phyloP scores from a whole-genome alignment of 108 stramenopile species.

The Parietichytrium sp. region DNA sequence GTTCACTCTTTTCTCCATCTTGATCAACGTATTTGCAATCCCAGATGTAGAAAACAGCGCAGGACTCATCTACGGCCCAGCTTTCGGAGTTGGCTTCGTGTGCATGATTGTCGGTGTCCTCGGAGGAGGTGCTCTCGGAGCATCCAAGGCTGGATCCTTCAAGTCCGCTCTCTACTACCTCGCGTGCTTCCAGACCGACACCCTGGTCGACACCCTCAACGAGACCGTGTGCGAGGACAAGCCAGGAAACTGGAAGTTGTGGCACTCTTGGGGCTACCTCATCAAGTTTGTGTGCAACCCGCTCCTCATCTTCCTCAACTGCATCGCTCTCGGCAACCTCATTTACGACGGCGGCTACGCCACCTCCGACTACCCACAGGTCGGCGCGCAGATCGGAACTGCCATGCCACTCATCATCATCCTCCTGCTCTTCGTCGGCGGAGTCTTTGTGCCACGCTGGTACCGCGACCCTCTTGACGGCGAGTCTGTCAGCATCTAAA shows the following conservation, averaged over 20 bases:
- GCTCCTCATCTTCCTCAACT: constrained; percentile 61
- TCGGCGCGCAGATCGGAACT: background rate
- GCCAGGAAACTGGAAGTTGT: constrained; percentile 48
- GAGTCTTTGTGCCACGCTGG: background rate
- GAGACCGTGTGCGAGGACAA: constrained; percentile 53
- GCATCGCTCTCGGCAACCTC: background rate
- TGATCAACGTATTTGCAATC: constrained; percentile 61
- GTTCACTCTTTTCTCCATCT: constrained; percentile 57
- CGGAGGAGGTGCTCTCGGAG: constrained; percentile 42
- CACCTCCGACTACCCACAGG: background rate
- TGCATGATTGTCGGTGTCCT: constrained; percentile 50
- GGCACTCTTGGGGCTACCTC: constrained; percentile 58
- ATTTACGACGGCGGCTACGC: background rate
- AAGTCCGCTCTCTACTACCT: constrained; percentile 56
- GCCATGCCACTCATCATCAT: background rate
- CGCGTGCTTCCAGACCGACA: constrained; percentile 42
- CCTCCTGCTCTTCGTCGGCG: background rate
- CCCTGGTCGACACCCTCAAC: constrained; percentile 55
- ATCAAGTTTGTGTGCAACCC: constrained; percentile 64
- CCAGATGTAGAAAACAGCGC: constrained; percentile 45
- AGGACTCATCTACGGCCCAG: constrained; percentile 53
- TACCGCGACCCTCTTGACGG: constrained; percentile 23
- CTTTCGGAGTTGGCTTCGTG: constrained; percentile 47
- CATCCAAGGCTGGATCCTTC: constrained; percentile 47
- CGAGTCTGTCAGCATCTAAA: too few relatives aligned